Evolutionary conservation across 768 basidiomycete genomes (phyloP).

Genomic region (Collybia nuda): DNA sequence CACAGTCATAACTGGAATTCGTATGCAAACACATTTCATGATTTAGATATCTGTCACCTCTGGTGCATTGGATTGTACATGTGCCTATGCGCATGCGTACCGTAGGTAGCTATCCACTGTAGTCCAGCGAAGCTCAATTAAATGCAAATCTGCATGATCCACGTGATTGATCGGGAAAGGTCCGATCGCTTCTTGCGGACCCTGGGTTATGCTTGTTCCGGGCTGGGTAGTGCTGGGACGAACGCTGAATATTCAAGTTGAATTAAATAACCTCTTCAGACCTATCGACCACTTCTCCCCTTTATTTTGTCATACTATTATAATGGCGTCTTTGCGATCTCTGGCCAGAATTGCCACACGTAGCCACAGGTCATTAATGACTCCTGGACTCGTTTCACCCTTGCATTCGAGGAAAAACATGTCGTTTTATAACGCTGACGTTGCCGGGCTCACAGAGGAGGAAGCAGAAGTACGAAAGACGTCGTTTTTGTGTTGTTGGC

Average conservation of each 20-base stretch:
- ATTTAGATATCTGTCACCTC: not conserved
- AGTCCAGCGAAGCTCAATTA: no score
- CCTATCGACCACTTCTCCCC: no score
- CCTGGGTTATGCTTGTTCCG: not conserved
- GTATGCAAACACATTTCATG: not conserved
- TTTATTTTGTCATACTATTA: not conserved
- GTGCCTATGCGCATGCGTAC: no score
- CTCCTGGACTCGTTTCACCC: conserved; percentile 1
- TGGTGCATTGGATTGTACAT: no score
- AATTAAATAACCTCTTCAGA: not conserved
- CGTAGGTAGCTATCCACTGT: no score
- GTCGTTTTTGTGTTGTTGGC: not conserved
- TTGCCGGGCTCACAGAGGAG: conserved; percentile 78
- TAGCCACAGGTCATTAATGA: not conserved
- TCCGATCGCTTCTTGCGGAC: conserved; percentile 4
- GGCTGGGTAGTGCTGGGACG: not conserved
- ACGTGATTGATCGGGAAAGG: conserved; percentile 17
- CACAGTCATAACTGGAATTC: no score
- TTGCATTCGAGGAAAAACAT: conserved; percentile 29
- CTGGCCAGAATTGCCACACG: conserved; percentile 3
- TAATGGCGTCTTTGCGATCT: conserved; percentile 13
- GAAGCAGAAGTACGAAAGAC: conserved; percentile 64
- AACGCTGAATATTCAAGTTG: not conserved
- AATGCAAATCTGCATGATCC: not conserved
- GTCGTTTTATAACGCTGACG: conserved; percentile 68